Percentiles rank a stretch among this genome's conserved stretches.
These are phyloP conservation scores for Emericellopsis atlantica DNA, from an alignment of 2,329 filamentous ascomycete genomes.

Conservation along the genomic window DNA sequence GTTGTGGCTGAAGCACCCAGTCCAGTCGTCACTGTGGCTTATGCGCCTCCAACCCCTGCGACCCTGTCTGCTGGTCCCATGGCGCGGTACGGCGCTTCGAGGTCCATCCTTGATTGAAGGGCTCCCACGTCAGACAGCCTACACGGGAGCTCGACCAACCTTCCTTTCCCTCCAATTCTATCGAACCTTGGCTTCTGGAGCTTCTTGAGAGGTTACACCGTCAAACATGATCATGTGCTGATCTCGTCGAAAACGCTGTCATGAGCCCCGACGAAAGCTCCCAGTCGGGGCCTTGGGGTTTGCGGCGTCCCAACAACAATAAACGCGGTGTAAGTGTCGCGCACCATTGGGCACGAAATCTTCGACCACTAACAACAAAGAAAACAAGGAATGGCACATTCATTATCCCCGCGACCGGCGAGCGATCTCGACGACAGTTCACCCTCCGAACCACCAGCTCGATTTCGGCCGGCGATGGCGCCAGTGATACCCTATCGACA, in stretches of 20 bases:
- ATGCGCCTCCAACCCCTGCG: too few species aligned
- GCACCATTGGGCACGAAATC: neutral
- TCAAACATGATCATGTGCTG: neutral
- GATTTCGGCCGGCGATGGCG: constrained; percentile 12
- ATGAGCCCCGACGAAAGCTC: neutral
- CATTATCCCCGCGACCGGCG: constrained; percentile 74
- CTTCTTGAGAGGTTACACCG: too few species aligned
- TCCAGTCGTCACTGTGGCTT: too few species aligned
- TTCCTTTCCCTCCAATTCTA: too few species aligned
- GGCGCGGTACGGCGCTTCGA: too few species aligned
- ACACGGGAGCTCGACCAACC: too few species aligned
- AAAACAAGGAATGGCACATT: constrained; percentile 78
- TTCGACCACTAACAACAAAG: constrained; percentile 17
- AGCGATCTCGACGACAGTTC: constrained; percentile 69
- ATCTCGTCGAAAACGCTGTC: neutral
- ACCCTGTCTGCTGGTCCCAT: too few species aligned
- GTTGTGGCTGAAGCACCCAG: neutral
- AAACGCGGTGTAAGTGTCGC: constrained; percentile 27
- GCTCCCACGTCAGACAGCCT: too few species aligned
- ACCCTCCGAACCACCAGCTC: constrained; percentile 49
- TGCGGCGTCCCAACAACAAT: neutral
- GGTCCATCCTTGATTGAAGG: too few species aligned
- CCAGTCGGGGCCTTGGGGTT: neutral
- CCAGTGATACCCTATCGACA: constrained; percentile 4
- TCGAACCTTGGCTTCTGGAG: too few species aligned